Evolutionary conservation across 2,329 filamentous ascomycete species (phyloP).

Genomic region (Calonectria pteridis): DNA sequence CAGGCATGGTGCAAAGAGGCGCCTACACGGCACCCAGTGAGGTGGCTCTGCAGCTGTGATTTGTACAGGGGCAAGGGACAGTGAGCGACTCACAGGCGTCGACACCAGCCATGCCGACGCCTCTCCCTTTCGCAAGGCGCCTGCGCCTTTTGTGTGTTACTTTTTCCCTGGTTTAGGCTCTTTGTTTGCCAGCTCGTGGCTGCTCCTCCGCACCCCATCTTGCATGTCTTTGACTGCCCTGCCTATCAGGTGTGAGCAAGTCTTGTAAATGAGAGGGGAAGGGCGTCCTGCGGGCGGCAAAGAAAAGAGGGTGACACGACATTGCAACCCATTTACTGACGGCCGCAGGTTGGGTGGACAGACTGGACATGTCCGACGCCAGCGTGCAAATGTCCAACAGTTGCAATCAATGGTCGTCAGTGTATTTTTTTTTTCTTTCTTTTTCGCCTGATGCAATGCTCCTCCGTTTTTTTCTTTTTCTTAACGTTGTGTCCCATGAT

Average conservation of each 20-base stretch:
- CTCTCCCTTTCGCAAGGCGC: neutral
- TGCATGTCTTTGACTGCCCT: neutral
- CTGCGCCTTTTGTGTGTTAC: slow-evolving; percentile 13
- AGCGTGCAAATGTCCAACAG: neutral
- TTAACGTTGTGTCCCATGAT: neutral
- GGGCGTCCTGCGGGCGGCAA: slow-evolving; percentile 22
- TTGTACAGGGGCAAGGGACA: slow-evolving; percentile 1
- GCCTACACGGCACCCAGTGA: neutral
- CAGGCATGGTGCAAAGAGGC: slow-evolving; percentile 1
- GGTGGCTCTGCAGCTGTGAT: neutral
- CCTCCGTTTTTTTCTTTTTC: neutral
- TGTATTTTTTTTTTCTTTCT: neutral
- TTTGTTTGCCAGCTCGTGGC: neutral
- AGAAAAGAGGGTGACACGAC: neutral
- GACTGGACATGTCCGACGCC: neutral
- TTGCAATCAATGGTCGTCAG: neutral
- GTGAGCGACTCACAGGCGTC: slow-evolving; percentile 14
- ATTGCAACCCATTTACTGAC: neutral
- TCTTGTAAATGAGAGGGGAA: slow-evolving; percentile 20
- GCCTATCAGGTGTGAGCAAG: neutral
- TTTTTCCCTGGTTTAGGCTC: neutral
- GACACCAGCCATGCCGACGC: neutral
- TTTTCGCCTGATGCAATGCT: neutral
- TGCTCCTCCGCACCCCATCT: neutral
- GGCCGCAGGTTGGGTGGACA: neutral